phyloP scores from a whole-genome alignment of 139 green algal species.

The Ettlia oleoabundans region DNA sequence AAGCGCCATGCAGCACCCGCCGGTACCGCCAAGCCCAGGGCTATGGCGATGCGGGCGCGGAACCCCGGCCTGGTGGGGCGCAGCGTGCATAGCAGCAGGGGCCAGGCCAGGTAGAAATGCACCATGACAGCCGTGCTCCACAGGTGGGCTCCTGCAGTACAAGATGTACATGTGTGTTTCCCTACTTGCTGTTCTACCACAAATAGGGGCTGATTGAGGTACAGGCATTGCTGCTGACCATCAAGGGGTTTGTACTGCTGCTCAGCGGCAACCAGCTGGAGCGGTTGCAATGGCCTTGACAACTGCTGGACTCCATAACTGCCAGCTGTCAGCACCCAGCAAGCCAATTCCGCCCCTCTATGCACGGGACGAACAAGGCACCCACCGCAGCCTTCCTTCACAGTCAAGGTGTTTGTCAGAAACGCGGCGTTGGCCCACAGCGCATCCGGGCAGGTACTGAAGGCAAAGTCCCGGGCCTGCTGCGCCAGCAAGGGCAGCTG shows the following conservation, averaged over 20 bases:
- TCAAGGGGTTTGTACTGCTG: too few relatives aligned
- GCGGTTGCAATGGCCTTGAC: too few relatives aligned
- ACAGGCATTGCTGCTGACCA: too few relatives aligned
- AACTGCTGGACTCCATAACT: too few relatives aligned
- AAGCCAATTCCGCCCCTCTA: too few relatives aligned
- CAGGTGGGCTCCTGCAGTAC: not conserved
- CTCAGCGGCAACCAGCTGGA: too few relatives aligned
- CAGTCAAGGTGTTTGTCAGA: not conserved
- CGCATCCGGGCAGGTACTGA: not conserved
- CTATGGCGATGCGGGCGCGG: not conserved
- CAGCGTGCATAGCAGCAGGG: conserved; percentile 7
- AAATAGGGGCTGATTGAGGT: too few relatives aligned
- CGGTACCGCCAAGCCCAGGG: not conserved
- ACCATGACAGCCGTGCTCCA: conserved; percentile 1
- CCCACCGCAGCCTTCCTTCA: not conserved
- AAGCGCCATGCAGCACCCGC: conserved; percentile 5
- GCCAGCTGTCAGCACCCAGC: too few relatives aligned
- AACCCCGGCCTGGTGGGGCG: not conserved
- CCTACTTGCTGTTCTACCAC: too few relatives aligned
- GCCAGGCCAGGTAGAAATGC: not conserved
- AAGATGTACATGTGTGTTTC: not conserved
- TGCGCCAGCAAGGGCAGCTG: not conserved
- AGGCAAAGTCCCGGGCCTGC: not conserved
- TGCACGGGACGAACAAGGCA: too few relatives aligned
- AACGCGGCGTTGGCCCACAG: not conserved